Evolutionary conservation across 345 rosid species (phyloP), one percentile per base, ranked within the genome.

Genomic region (Moringa oleifera): DNA sequence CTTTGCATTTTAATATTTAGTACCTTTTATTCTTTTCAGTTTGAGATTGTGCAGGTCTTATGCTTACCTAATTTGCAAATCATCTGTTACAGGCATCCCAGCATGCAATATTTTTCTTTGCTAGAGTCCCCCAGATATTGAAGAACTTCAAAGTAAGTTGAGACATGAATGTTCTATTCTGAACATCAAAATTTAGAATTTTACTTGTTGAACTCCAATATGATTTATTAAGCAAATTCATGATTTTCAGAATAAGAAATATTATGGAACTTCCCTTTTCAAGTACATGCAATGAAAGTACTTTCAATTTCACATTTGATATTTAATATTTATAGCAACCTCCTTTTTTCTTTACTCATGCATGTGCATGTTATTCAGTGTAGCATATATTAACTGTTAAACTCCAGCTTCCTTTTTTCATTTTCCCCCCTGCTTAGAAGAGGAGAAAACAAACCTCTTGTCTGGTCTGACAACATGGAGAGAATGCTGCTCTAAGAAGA

Each of bases 111-210:
- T 94, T 94, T 71, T 88, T 94, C 73, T 83, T 71, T 81, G 96
- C 97, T 36, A 81, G 90, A 80, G 86, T 94, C 51, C 99, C 99
- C 21, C 99, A 88, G 67, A 94, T 94, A 74, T 90, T 89, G 99
- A 69, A 77, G 74, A 90, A 90, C 79, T 85, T 86, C 73, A 75
- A 71, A 59, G 92, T 90, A 70, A n/a, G n/a, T n/a, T 33, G 37
- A 87, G 97, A 58, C 17, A 23, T 51, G 24, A 33, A 25, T 23
- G 18, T 18, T 54, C 2, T 11, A 41, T 41, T 41, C 47, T 41
- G 13, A 41, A 1, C 12, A 2, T 24, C 54, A 41, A 41, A 22
- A 22, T 37, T 19, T 55, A 46, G 17, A 23, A 23, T 59, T 2
- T 59, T 64, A 50, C 37, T 23, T n/a, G 25, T 21, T 55, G 41